Evolutionary conservation across 2,329 filamentous ascomycete genomes (phyloP), one percentile per base, ranked within the genome.

Genomic region (Trichoderma arundinaceum): DNA sequence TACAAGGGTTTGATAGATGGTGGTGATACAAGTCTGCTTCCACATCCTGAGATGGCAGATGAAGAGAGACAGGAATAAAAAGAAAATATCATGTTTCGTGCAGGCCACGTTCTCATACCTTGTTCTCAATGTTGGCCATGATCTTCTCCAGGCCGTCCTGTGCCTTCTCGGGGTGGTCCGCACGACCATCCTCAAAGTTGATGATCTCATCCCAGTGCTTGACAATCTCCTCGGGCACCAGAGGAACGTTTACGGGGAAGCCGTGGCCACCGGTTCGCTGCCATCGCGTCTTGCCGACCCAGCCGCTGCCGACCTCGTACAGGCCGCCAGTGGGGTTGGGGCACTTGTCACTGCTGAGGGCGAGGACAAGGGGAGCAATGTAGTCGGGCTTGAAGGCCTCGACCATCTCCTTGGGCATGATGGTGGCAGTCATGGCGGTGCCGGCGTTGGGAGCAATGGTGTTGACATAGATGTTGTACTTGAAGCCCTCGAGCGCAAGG

Each of bases 321-420:
- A 99, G 86, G 61, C 90, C 90, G 70, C 94, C 94, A 66, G 93
- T 97, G 15, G 88, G 87, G 74, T 91, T 86, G 33, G 95, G 94
- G 61, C 93, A 88, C 81, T 92, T 92, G 82, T 99, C 95, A 77
- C 88, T 92, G 78, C 79, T 84, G 66, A 99, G 90, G 49, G 94
- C 88, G 64, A 94, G 88, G 59, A 99, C 94, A 43, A 98, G 82
- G 68, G 95, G 95, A 61, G 95, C 95, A 78, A 99, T 94, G 80
- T 97, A 98, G 76, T 98, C 94, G 67, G 95, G 95, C 88, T 98
- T 99, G 86, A 99, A 97, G 52, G 95, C 94, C 83, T 98, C 94
- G 17, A 99, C 94, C 82, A 98, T 88, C 83, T 99, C 95, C 80
- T 97, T 93, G 35, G 95, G 95, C 84, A 99, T 87, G 77, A 99